Evolutionary conservation across 495 filamentous ascomycete species (phyloP).

Genomic region (Penicillium cosmopolitanum): DNA sequence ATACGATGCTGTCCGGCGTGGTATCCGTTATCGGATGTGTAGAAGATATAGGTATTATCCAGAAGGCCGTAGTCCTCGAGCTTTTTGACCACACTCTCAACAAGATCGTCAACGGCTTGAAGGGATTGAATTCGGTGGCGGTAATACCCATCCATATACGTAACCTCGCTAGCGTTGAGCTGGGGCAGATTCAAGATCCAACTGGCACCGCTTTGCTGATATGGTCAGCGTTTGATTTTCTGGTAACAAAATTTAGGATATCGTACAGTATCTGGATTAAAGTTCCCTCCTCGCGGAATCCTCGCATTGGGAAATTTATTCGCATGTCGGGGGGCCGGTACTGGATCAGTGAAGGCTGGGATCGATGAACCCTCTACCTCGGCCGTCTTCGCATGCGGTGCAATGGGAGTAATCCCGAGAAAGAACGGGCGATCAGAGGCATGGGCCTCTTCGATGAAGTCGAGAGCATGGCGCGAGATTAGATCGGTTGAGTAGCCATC

Average conservation of each 20-base stretch:
- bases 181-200: slow-evolving; percentile 56
- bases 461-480: slow-evolving; percentile 24
- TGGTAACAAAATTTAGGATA: background rate
- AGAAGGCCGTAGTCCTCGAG: slow-evolving; percentile 50
- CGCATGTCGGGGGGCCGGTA: slow-evolving; percentile 9
- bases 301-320: slow-evolving; percentile 12
- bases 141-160: slow-evolving; percentile 63
- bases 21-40: slow-evolving; percentile 69
- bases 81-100: slow-evolving; percentile 52
- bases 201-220: slow-evolving; percentile 57
- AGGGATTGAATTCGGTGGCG: slow-evolving; percentile 56
- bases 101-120: slow-evolving; percentile 64
- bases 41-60: slow-evolving; percentile 67
- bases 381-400: slow-evolving; percentile 60
- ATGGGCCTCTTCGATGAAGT: slow-evolving; percentile 22
- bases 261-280: slow-evolving; percentile 38
- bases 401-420: slow-evolving; percentile 59
- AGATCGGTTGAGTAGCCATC: background rate
- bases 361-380: background rate
- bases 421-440: slow-evolving; percentile 51
- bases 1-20: slow-evolving; percentile 69
- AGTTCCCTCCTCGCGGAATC: slow-evolving; percentile 13
- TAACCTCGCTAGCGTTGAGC: slow-evolving; percentile 51
- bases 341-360: background rate
- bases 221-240: slow-evolving; percentile 37